phyloP scores from a whole-genome alignment of 495 filamentous ascomycete species.

The Hamigera avellanea region DNA sequence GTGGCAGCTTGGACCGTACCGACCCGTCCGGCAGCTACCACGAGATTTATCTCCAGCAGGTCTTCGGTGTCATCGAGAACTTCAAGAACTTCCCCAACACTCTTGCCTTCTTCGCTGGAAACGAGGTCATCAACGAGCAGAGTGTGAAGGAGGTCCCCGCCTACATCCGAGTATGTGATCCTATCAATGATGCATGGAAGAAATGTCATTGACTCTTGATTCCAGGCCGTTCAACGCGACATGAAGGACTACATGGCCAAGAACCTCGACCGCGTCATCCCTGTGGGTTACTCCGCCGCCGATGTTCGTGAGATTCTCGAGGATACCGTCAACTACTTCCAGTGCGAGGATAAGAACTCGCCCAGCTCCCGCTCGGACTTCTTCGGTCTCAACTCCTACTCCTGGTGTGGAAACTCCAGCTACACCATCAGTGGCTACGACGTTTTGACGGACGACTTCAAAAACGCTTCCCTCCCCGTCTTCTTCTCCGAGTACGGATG shows the following conservation, averaged over 20 bases:
- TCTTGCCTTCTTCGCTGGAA: slow-evolving; percentile 85
- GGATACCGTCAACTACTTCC: slow-evolving; percentile 75
- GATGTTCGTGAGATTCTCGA: slow-evolving; percentile 71
- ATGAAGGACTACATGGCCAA: slow-evolving; percentile 80
- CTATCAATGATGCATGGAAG: slow-evolving; percentile 35
- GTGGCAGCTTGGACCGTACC: slow-evolving; percentile 61
- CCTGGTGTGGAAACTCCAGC: slow-evolving; percentile 76
- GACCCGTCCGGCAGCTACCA: slow-evolving; percentile 63
- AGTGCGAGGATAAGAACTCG: slow-evolving; percentile 60
- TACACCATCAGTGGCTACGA: slow-evolving; percentile 64
- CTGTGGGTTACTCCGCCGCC: slow-evolving; percentile 90
- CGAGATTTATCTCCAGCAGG: slow-evolving; percentile 62
- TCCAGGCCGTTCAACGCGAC: slow-evolving; percentile 62
- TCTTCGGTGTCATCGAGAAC: slow-evolving; percentile 83
- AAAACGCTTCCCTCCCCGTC: slow-evolving; percentile 62
- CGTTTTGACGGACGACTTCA: slow-evolving; percentile 57
- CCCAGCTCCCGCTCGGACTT: slow-evolving; percentile 61
- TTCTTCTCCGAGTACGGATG: slow-evolving; percentile 98
- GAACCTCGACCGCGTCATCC: slow-evolving; percentile 54
- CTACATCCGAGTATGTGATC: slow-evolving; percentile 28
- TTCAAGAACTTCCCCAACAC: slow-evolving; percentile 92
- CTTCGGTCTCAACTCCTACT: slow-evolving; percentile 92
- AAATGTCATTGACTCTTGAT: slow-evolving; percentile 33
- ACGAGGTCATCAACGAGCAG: slow-evolving; percentile 79
- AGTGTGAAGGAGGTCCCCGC: slow-evolving; percentile 23